Conservation (phyloP, 176 grass and related monocot species). For the barley (Hordeum vulgare) region DNA sequence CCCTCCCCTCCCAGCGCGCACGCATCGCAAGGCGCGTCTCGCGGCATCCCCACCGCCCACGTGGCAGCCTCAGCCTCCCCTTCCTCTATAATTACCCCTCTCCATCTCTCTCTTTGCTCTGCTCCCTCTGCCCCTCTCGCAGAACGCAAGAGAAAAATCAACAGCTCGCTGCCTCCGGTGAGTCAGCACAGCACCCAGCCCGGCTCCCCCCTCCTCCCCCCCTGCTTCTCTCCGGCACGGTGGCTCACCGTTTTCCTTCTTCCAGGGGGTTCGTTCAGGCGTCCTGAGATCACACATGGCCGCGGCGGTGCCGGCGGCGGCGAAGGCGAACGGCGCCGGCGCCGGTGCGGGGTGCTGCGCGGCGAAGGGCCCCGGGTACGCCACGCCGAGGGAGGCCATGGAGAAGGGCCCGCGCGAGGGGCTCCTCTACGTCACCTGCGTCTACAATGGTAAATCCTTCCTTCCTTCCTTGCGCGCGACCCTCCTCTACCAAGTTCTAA, state of each 20-base stretch:
- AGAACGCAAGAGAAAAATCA: not conserved
- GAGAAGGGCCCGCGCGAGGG: conserved; percentile 63
- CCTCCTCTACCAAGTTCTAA: too few species aligned
- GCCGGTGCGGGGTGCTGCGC: conserved; percentile 29
- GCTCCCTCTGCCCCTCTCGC: not conserved
- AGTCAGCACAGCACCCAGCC: not conserved
- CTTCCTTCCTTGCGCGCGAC: too few species aligned
- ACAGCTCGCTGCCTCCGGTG: not conserved
- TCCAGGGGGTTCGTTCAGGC: not conserved
- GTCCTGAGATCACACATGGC: conserved; percentile 49
- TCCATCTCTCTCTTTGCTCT: not conserved
- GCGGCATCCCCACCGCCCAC: not conserved
- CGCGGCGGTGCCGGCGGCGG: conserved; percentile 4
- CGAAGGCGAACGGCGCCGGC: not conserved
- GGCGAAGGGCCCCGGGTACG: conserved; percentile 63
- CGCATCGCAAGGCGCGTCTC: not conserved
- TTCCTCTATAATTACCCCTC: conserved; percentile 24
- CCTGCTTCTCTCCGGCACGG: not conserved
- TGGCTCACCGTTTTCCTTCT: not conserved
- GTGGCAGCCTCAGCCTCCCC: not conserved
- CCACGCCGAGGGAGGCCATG: conserved; percentile 83
- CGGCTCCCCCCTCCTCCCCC: not conserved
- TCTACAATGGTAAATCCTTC: conserved; percentile 98
- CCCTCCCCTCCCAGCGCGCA: not conserved
- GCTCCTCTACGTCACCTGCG: conserved; percentile 91